phyloP scores from a whole-genome alignment of 2,329 filamentous ascomycete genomes.

The Penicillium sp. region DNA sequence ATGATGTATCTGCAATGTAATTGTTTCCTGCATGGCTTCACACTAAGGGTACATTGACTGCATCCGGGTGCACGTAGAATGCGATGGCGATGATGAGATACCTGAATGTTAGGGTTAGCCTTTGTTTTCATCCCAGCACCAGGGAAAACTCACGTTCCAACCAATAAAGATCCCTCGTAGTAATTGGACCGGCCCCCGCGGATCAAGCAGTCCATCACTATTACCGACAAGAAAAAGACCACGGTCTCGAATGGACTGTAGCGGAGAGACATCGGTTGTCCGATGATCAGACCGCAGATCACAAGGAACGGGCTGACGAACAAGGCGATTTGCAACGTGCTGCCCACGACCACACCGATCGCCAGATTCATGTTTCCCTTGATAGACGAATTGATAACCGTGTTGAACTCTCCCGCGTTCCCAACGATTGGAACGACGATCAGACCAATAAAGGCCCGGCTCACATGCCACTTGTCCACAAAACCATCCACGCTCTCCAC shows the following conservation, averaged over 20 bases:
- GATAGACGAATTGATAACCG: slow-evolving; percentile 55
- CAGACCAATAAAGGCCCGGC: slow-evolving; percentile 59
- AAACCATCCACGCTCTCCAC: slow-evolving; percentile 58
- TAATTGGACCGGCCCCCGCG: slow-evolving; percentile 22
- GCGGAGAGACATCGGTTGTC: slow-evolving; percentile 46
- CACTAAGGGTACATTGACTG: slow-evolving; percentile 1
- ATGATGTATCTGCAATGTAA: neutral
- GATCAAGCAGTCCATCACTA: slow-evolving; percentile 24
- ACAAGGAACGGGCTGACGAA: slow-evolving; percentile 59
- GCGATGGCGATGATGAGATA: slow-evolving; percentile 23
- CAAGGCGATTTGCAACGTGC: slow-evolving; percentile 58
- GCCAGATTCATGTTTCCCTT: slow-evolving; percentile 61
- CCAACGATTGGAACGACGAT: slow-evolving; percentile 60
- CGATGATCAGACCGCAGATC: slow-evolving; percentile 58
- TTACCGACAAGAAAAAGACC: slow-evolving; percentile 21
- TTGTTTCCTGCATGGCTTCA: neutral
- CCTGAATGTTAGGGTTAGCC: slow-evolving; percentile 9
- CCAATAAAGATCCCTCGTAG: slow-evolving; percentile 19
- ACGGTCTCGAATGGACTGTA: slow-evolving; percentile 23
- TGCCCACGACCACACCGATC: slow-evolving; percentile 57
- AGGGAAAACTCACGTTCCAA: slow-evolving; percentile 19
- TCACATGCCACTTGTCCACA: slow-evolving; percentile 53
- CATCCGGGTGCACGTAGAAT: slow-evolving; percentile 20
- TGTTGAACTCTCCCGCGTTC: slow-evolving; percentile 59
- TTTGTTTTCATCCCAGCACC: neutral